Base-by-base conservation (phyloP, 805 yeast genomes). In the Saccharomycopsis schoenii region DNA sequence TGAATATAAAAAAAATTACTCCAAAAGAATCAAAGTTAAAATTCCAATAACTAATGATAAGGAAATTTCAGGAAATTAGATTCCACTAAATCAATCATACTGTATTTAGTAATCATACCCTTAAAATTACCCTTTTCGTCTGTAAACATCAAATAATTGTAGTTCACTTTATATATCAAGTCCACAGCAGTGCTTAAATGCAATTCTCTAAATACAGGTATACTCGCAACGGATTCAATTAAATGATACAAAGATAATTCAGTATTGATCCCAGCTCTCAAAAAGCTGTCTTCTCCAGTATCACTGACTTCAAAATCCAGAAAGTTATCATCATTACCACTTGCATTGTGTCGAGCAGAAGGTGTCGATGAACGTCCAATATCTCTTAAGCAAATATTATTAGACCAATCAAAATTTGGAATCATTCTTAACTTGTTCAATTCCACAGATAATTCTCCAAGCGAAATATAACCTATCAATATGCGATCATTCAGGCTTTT, bases 401-500 rank as follows among this genome's bases (percentile, higher is more conserved):
- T 29, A 5, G 56, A 52, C 41, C 55, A 12, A 29, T 25, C 61
- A 37, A 52, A 63, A 50, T 58, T 34, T 39, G 54, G 60, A 24
- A 39, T 36, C 42, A 21, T 43, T 25, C 34, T 12, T 14, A 57
- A 60, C 21, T 64, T 65, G 2, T 59, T 60, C 21, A 75, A 57
- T 19, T 77, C 77, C 5, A 65, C 60, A 14, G 62, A 61, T 24
- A 81, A 64, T 37, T 77, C 80, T 41, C 67, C 69, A 4, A 75
- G 62, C 1, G 79, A 68, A 4, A 81, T 66, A 71, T 75, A 78
- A 0, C 85, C 85, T 2, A 74, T 51, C 2, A 82, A 64, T 2
- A 66, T 69, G 34, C 68, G 75, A 56, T 68, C 73, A 14, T 65
- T 65, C 56, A 66, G 68, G 58, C 72, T 73, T 59, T 69, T 70